Evolutionary conservation across 768 basidiomycete genomes (phyloP), one percentile per base, ranked within the genome.

Genomic region (Epithele typhae): DNA sequence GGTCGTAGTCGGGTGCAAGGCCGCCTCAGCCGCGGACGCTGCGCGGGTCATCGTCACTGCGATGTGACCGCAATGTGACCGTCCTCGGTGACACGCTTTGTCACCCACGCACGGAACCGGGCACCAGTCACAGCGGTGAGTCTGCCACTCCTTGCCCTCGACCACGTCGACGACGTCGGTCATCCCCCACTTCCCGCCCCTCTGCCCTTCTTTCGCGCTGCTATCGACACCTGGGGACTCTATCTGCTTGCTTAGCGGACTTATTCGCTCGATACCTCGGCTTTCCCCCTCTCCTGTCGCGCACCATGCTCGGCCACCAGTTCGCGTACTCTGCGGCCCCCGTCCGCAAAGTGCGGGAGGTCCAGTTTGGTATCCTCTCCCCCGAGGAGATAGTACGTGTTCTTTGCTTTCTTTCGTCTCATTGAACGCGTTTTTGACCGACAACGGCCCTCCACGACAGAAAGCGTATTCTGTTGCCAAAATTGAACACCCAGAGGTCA

Each of bases 381-480:
- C 96, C 96, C 9, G 96, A 98, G 70, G 96, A 98, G 77, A 98
- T 98, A 63, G 93, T 97, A 62, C 43, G 51, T 48, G 5, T 23
- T 21, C 25, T 18, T 64, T 85, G 79, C 17, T 14, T 8, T 30
- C 18, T 25, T 32, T 37, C n/a, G 12, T 17, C 39, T 1, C 18
- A 5, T 43, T n/a, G 11, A 35, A 24, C 40, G 32, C 43, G 30
- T 44, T 49, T 47, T 48, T 46, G 27, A 52, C 46, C 9, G 35
- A 6, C 18, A 36, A n/a, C 18, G 12, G 18, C 18, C 49, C 39
- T 39, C 53, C 39, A 37, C 37, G 42, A 54, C 68, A 96, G 94
- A 98, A 99, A 92, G 95, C 94, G 19, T 90, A 92, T 68, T 96
- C 93, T 12, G 94, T 98, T 24, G 93, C 92, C 52, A 95, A 97